phyloP scores from a whole-genome alignment of 495 filamentous ascomycete genomes.

The Penicillium ochrochloron region DNA sequence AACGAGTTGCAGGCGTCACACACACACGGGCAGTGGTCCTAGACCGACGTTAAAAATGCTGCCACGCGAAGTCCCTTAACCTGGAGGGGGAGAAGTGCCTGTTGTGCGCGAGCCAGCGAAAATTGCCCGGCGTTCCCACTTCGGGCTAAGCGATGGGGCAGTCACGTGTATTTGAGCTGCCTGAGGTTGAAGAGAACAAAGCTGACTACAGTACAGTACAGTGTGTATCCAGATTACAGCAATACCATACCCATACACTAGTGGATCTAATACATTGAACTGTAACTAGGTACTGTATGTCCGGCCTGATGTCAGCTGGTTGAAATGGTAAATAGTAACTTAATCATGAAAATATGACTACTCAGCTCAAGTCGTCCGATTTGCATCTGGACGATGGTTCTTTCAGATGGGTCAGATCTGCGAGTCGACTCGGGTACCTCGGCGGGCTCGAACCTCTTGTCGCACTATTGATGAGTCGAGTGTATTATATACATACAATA shows the following conservation, averaged over 20 bases:
- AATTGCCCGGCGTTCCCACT: conserved; percentile 42
- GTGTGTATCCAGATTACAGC: neutral
- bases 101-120: conserved; percentile 52
- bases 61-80: conserved; percentile 49
- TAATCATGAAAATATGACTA: neutral
- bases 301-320: neutral
- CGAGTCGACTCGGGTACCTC: conserved; percentile 4
- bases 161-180: conserved; percentile 31
- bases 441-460: conserved; percentile 12
- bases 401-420: conserved; percentile 8
- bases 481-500: conserved; percentile 3
- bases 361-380: neutral
- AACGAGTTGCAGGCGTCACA: conserved; percentile 18
- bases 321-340: neutral
- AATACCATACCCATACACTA: neutral
- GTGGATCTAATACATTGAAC: neutral
- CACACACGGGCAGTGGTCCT: conserved; percentile 33
- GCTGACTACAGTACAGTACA: neutral
- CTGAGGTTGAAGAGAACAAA: conserved; percentile 10
- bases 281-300: too few relatives aligned
- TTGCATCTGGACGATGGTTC: neutral
- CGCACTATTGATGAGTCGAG: conserved; percentile 10
- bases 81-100: conserved; percentile 37
- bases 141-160: conserved; percentile 49
- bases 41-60: conserved; percentile 39